phyloP scores from a whole-genome alignment of 768 basidiomycete species.

The Agrocybe praecox region DNA sequence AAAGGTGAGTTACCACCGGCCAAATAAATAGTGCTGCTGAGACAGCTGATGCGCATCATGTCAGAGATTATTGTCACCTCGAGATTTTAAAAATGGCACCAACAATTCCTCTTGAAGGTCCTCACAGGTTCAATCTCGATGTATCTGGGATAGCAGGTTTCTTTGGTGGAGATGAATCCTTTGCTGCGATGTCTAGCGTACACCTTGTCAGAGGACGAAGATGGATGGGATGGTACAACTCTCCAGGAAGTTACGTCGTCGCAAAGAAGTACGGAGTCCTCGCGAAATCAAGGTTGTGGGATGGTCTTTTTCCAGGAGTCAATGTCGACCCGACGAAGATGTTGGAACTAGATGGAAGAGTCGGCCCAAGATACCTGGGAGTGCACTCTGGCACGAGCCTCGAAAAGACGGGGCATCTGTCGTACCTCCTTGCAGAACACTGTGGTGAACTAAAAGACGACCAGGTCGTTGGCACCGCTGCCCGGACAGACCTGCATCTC shows the following conservation, averaged over 20 bases:
- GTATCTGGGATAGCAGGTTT: slow-evolving; percentile 20
- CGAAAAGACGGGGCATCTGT: slow-evolving; percentile 12
- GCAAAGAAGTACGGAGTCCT: slow-evolving; percentile 19
- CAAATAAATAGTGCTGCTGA: too few relatives aligned
- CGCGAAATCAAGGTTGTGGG: slow-evolving; percentile 16
- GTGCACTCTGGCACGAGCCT: slow-evolving; percentile 16
- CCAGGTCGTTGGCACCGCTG: background rate
- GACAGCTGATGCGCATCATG: too few relatives aligned
- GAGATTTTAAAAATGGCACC: background rate
- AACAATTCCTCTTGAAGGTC: slow-evolving; percentile 5
- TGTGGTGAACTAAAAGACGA: slow-evolving; percentile 5
- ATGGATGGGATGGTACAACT: slow-evolving; percentile 22
- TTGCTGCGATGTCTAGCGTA: slow-evolving; percentile 19
- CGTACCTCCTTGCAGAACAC: slow-evolving; percentile 12
- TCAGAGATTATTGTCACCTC: too few relatives aligned
- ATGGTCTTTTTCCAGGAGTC: slow-evolving; percentile 17
- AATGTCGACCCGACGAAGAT: slow-evolving; percentile 16
- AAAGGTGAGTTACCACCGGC: too few relatives aligned
- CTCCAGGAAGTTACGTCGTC: slow-evolving; percentile 17
- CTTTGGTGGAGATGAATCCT: slow-evolving; percentile 20
- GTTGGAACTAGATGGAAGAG: slow-evolving; percentile 16
- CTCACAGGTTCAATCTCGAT: slow-evolving; percentile 13
- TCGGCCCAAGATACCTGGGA: slow-evolving; percentile 15
- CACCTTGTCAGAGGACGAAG: slow-evolving; percentile 17
- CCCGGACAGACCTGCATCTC: slow-evolving; percentile 2